Percentiles rank a stretch among this genome's conserved stretches.
Conservation (phyloP, 129 eudicot genomes). For the Apium graveolens region DNA sequence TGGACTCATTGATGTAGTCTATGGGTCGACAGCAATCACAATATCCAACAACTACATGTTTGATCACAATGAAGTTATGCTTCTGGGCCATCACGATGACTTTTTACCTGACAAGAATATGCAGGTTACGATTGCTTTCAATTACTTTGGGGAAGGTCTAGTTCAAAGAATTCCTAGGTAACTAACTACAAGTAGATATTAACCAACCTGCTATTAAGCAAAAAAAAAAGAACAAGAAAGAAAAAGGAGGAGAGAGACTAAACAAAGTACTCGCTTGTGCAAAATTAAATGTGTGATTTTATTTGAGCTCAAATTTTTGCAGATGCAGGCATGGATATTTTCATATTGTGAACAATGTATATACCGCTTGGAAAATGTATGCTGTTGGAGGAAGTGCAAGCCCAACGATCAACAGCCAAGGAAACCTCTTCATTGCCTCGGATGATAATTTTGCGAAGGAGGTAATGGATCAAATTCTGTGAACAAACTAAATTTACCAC, state of each 20-base stretch:
- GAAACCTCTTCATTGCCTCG: conserved; percentile 40
- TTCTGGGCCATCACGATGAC: conserved; percentile 37
- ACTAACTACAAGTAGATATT: neutral
- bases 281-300: neutral
- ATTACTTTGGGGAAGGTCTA: conserved; percentile 39
- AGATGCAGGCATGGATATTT: conserved; percentile 54
- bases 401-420: conserved; percentile 52
- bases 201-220: neutral
- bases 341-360: conserved; percentile 40
- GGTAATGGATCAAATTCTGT: conserved; percentile 13
- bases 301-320: conserved; percentile 4
- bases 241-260: neutral
- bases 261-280: neutral
- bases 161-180: conserved; percentile 54
- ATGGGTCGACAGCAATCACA: conserved; percentile 38
- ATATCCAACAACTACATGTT: conserved; percentile 43
- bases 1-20: conserved; percentile 37
- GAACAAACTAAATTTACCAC: neutral
- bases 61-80: conserved; percentile 45
- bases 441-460: conserved; percentile 27
- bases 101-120: conserved; percentile 31
- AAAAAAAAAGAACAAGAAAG: too few species aligned
- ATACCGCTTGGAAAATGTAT: conserved; percentile 41
- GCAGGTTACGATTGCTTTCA: conserved; percentile 52
- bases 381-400: conserved; percentile 56